Percentiles rank a stretch among this genome's conserved stretches.
Conservation (phyloP, 2,329 filamentous ascomycete species). For the Trichoderma harzianum region DNA sequence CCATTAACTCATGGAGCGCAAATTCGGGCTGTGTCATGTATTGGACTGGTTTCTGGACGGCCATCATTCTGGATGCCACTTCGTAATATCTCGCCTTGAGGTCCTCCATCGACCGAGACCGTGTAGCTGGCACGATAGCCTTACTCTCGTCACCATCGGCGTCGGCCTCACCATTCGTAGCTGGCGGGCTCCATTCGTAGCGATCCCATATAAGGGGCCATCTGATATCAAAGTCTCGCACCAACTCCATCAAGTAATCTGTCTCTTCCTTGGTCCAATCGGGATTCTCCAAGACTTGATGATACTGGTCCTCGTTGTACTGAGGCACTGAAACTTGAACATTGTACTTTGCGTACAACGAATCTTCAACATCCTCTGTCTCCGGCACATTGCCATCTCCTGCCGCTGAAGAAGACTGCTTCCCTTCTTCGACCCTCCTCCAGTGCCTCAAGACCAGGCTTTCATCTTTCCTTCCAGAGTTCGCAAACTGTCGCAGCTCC, state of each 20-base stretch:
- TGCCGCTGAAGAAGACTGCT: slow-evolving; percentile 28
- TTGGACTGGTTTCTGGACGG: slow-evolving; percentile 71
- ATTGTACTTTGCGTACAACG: slow-evolving; percentile 81
- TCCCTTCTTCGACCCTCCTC: slow-evolving; percentile 59
- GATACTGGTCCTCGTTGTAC: slow-evolving; percentile 87
- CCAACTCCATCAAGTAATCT: slow-evolving; percentile 78
- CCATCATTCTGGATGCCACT: slow-evolving; percentile 78
- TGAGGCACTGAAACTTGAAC: slow-evolving; percentile 72
- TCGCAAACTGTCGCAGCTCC: slow-evolving; percentile 69
- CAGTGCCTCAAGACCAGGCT: slow-evolving; percentile 73
- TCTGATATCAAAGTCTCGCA: slow-evolving; percentile 75
- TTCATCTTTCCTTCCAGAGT: slow-evolving; percentile 70
- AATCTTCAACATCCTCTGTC: slow-evolving; percentile 49
- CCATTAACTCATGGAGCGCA: slow-evolving; percentile 76
- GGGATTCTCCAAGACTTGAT: slow-evolving; percentile 64
- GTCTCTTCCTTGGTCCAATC: slow-evolving; percentile 94
- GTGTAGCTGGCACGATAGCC: slow-evolving; percentile 52
- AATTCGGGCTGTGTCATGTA: slow-evolving; percentile 88
- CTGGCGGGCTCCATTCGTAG: slow-evolving; percentile 67
- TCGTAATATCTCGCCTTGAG: slow-evolving; percentile 89
- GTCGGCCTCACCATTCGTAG: slow-evolving; percentile 44
- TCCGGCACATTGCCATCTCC: slow-evolving; percentile 28
- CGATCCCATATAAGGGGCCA: slow-evolving; percentile 92
- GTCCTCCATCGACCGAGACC: slow-evolving; percentile 74
- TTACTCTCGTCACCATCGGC: slow-evolving; percentile 47